Percentiles rank a stretch among this genome's conserved stretches.
phyloP scores from a whole-genome alignment of 805 yeast species.

The Candida suzukii region DNA sequence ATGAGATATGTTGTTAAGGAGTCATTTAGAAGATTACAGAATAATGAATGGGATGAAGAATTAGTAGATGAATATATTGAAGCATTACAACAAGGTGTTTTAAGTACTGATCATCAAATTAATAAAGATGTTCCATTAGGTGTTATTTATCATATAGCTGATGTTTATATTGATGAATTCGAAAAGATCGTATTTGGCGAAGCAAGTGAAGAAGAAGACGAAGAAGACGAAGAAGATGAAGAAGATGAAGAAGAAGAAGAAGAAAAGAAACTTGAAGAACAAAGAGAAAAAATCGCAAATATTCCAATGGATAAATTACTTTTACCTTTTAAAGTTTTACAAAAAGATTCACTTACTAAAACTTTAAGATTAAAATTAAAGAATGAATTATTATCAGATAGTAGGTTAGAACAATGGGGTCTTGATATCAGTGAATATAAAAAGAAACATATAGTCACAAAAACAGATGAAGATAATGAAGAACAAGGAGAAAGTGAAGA shows the following conservation, averaged over 20 bases:
- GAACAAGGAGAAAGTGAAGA: constrained; percentile 25
- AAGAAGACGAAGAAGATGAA: constrained; percentile 32
- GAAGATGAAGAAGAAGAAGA: constrained; percentile 10
- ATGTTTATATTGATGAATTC: constrained; percentile 78
- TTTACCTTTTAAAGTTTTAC: constrained; percentile 51
- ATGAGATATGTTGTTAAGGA: constrained; percentile 70
- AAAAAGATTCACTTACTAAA: constrained; percentile 44
- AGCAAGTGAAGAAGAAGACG: constrained; percentile 38
- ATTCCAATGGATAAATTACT: constrained; percentile 52
- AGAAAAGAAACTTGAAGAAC: constrained; percentile 8
- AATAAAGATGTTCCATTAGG: constrained; percentile 54
- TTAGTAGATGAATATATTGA: constrained; percentile 38
- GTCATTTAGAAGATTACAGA: constrained; percentile 48
- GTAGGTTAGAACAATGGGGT: constrained; percentile 61
- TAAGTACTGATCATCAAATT: constrained; percentile 43
- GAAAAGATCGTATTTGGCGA: constrained; percentile 55
- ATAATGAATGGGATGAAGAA: constrained; percentile 46
- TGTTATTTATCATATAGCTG: constrained; percentile 77
- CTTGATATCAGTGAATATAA: constrained; percentile 20
- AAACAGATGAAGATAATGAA: constrained; percentile 18
- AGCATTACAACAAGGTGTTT: constrained; percentile 21
- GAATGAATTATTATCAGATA: constrained; percentile 61
- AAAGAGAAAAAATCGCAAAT: constrained; percentile 28
- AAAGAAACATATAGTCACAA: constrained; percentile 11
- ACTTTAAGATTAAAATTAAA: constrained; percentile 57